Evolutionary conservation across 2,329 filamentous ascomycete genomes (phyloP).

Genomic region (Xylaria sp.): DNA sequence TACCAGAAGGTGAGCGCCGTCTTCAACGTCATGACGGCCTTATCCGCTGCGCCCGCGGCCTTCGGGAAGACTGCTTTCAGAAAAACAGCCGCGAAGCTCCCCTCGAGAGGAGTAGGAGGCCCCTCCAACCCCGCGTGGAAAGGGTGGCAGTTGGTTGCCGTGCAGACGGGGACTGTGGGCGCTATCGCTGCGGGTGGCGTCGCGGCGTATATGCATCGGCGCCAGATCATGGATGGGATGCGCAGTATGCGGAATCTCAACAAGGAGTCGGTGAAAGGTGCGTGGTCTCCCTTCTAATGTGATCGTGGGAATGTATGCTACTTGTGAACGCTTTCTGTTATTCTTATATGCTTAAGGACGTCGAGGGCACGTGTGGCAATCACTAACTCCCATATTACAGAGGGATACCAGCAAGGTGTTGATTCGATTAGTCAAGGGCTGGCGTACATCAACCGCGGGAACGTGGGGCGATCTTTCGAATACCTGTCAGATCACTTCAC

Average conservation of each 20-base stretch:
- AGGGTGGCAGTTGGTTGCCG: conserved; percentile 72
- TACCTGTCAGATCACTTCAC: conserved; percentile 87
- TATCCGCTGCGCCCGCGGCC: conserved; percentile 60
- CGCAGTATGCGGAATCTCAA: conserved; percentile 59
- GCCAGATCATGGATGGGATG: conserved; percentile 67
- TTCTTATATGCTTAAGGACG: not conserved
- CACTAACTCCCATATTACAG: conserved; percentile 36
- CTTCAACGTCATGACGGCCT: conserved; percentile 66
- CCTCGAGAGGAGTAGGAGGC: conserved; percentile 19
- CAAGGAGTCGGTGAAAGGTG: conserved; percentile 55
- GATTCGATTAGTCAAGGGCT: conserved; percentile 63
- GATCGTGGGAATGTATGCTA: too few species aligned
- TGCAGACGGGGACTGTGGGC: conserved; percentile 83
- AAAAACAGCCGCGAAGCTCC: conserved; percentile 39
- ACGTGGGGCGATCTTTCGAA: conserved; percentile 73
- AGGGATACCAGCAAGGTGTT: conserved; percentile 61
- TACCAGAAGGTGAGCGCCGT: conserved; percentile 66
- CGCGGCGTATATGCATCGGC: conserved; percentile 81
- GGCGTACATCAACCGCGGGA: conserved; percentile 67
- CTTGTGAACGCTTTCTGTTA: not conserved
- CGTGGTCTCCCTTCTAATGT: not conserved
- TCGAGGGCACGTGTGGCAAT: not conserved
- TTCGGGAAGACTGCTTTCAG: conserved; percentile 54
- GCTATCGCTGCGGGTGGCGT: conserved; percentile 84
- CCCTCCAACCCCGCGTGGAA: conserved; percentile 58